These are phyloP conservation scores for Rhododendron kiyosumense DNA, from an alignment of 148 eudicot species.

Conservation along the genomic window DNA sequence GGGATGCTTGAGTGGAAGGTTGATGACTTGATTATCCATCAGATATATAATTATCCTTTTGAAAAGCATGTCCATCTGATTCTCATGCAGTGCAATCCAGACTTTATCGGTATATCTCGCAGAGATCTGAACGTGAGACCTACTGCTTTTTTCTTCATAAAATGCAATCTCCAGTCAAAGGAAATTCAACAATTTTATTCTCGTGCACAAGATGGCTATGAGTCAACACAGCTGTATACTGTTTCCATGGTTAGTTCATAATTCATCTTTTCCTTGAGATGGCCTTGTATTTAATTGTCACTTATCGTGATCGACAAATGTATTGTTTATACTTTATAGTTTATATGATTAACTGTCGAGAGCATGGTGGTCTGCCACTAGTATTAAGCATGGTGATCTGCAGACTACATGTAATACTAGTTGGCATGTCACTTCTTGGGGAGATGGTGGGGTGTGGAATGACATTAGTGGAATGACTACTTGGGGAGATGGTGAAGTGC, in stretches of 20 bases:
- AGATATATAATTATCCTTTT: neutral
- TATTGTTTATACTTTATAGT: neutral
- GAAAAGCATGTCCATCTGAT: neutral
- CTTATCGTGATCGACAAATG: neutral
- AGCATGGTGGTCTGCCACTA: neutral
- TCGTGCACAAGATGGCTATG: conserved; percentile 87
- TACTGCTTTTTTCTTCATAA: conserved; percentile 88
- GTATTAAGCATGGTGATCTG: neutral
- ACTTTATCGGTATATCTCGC: conserved; percentile 80
- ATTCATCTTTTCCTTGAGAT: neutral
- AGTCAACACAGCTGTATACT: conserved; percentile 76
- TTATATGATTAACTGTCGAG: neutral
- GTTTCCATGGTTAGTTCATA: conserved; percentile 55
- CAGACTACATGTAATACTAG: neutral
- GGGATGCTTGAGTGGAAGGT: neutral
- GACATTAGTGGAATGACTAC: neutral
- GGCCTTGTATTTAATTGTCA: neutral
- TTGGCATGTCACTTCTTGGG: neutral
- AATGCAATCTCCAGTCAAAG: conserved; percentile 63
- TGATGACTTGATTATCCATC: neutral
- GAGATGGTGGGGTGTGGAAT: neutral
- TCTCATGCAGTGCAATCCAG: conserved; percentile 53
- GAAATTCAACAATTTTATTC: conserved; percentile 69
- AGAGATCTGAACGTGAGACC: conserved; percentile 89
- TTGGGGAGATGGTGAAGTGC: neutral